Evolutionary conservation across 192 early-diverging fungal genomes (phyloP).

Genomic region (Pilaira anomala): DNA sequence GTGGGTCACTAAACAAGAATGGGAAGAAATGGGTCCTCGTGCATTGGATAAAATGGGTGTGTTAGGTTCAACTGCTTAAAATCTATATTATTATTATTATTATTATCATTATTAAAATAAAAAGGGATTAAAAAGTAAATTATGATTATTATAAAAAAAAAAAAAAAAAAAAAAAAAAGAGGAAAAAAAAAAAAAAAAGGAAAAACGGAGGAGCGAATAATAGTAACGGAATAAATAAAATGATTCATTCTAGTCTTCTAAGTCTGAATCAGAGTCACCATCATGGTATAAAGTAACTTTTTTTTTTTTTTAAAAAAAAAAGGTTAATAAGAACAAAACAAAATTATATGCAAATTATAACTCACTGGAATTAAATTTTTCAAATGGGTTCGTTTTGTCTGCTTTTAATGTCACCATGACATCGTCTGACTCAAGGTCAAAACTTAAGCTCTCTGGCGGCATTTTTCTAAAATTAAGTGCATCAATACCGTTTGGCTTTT

Average conservation of each 20-base stretch:
- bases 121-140: background rate
- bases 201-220: background rate
- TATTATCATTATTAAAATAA: background rate
- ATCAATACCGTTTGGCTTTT: constrained; percentile 53
- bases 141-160: background rate
- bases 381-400: constrained; percentile 53
- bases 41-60: constrained; percentile 62
- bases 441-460: constrained; percentile 50
- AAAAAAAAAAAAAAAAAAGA: background rate
- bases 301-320: too few relatives aligned
- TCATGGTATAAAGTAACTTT: constrained; percentile 61
- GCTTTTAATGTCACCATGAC: constrained; percentile 30
- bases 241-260: background rate
- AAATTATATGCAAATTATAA: background rate
- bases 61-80: constrained; percentile 25
- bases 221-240: too few relatives aligned
- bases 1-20: constrained; percentile 95
- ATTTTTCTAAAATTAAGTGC: constrained; percentile 62
- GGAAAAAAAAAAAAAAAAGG: background rate
- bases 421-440: constrained; percentile 64
- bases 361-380: constrained; percentile 55
- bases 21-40: constrained; percentile 82
- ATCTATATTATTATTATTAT: constrained; percentile 5
- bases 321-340: constrained; percentile 8
- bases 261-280: constrained; percentile 46